Evolutionary conservation across 75 land plant genomes (phyloP), one percentile per base, ranked within the genome.

Genomic region (Ceratopteris richardii): DNA sequence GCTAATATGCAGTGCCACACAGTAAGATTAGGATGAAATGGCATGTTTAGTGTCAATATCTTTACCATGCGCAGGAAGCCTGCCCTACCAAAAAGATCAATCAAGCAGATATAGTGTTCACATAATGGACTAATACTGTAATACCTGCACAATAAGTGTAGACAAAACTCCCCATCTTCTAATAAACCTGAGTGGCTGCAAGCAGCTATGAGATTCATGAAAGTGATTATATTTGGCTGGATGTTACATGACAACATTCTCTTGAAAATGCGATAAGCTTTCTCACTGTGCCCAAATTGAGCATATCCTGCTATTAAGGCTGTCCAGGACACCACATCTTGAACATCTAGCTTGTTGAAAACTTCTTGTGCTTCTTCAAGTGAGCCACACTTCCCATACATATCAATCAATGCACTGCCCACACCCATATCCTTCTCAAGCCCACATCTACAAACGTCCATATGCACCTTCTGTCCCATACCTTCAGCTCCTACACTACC

Each of bases 41-140:
- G 72, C 3, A 30, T 58, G 17, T 33, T 55, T 0, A 77, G 56
- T 29, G 72, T 44, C 31, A n/a, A n/a, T n/a, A 62, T 72, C 19
- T 39, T 44, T 16, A 80, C 84, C 31, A 77, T 80, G 16, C 37
- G 21, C 40, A 81, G 54, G 0, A 42, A 60, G 42, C 80, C 80
- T 0, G 77, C 71, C 55, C 70, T 72, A 1, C 70, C 80, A 36
- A 81, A 51, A 0, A 77, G 61, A 64, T 77, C 80, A 20, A 77
- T 79, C 12, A 81, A 41, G 30, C 80, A 81, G 0, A 66, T 75
- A 48, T 81, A 72, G 26, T 81, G 84, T 29, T 61, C 77, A 62
- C 61, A 64, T 29, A 1, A 37, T 28, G 80, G 80, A 10, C 17
- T 54, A 43, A 81, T 23, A 0, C 62, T 18, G 11, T 19, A 21